phyloP scores from a whole-genome alignment of 768 basidiomycete species.

The Wakefieldia striispora region DNA sequence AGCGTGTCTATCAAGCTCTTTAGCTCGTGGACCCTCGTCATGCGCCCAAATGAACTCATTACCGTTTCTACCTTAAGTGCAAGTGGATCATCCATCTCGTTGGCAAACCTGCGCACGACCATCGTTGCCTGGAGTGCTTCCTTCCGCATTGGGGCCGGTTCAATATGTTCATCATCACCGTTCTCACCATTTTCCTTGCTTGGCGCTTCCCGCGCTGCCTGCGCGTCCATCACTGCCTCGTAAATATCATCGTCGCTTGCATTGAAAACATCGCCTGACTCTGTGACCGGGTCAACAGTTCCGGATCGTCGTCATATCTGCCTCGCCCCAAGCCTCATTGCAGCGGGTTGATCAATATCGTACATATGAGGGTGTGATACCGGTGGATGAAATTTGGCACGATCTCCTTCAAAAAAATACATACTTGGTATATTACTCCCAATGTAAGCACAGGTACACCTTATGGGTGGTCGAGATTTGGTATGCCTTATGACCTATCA shows the following conservation, averaged over 20 bases:
- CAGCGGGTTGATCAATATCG: no score
- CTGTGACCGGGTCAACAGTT: not conserved
- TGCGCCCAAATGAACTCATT: not conserved
- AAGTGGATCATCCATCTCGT: not conserved
- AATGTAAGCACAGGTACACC: no score
- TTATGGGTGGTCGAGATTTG: no score
- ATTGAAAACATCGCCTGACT: constrained; percentile 6
- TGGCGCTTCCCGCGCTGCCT: not conserved
- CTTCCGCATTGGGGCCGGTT: not conserved
- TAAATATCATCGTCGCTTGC: not conserved
- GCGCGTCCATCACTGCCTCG: not conserved
- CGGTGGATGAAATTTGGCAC: no score
- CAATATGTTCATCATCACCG: not conserved
- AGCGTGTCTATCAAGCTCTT: no score
- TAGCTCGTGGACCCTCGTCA: not conserved
- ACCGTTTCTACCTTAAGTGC: not conserved
- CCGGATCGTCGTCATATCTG: no score
- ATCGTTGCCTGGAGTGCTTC: not conserved
- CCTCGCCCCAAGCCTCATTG: no score
- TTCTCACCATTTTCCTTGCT: not conserved
- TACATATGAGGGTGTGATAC: no score
- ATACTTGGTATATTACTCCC: no score
- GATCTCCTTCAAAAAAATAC: no score
- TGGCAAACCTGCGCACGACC: not conserved
- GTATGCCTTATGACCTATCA: no score